These are phyloP conservation scores for Talaromyces marneffei DNA, from an alignment of 2,329 filamentous ascomycete species.

Conservation along the genomic window DNA sequence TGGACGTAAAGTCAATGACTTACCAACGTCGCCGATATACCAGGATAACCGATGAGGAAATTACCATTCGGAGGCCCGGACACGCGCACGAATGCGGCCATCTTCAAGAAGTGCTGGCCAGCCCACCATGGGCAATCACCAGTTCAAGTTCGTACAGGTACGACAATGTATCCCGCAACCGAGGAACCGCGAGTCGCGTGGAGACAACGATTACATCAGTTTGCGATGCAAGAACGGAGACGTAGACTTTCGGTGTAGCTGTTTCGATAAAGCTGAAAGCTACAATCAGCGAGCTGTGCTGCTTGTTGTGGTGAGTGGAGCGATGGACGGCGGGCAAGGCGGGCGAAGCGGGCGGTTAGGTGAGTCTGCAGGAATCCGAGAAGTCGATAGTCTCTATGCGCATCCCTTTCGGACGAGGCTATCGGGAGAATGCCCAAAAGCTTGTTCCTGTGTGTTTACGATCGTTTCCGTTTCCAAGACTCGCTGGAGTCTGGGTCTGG, in stretches of 20 bases:
- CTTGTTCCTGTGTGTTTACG: background rate
- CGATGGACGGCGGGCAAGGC: background rate
- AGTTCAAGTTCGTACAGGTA: background rate
- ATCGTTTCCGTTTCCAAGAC: background rate
- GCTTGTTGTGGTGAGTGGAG: background rate
- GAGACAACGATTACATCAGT: background rate
- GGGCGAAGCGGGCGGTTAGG: background rate
- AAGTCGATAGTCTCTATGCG: background rate
- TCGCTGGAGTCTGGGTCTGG: background rate
- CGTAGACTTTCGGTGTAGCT: background rate
- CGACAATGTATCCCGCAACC: background rate
- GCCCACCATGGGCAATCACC: constrained; percentile 34
- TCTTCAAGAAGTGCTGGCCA: constrained; percentile 39
- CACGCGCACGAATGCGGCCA: constrained; percentile 85
- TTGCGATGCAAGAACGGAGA: background rate
- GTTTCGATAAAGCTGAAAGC: too few species aligned
- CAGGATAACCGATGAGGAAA: constrained; percentile 93
- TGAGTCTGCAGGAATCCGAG: background rate
- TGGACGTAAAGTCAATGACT: constrained; percentile 35
- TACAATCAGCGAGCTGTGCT: background rate
- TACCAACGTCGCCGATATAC: constrained; percentile 95
- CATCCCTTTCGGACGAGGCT: background rate
- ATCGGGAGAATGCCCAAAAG: background rate
- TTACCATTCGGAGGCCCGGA: constrained; percentile 95
- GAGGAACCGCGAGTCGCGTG: background rate